Base-by-base conservation (phyloP, 352 stramenopile genomes). In the Phytophthora sp. region DNA sequence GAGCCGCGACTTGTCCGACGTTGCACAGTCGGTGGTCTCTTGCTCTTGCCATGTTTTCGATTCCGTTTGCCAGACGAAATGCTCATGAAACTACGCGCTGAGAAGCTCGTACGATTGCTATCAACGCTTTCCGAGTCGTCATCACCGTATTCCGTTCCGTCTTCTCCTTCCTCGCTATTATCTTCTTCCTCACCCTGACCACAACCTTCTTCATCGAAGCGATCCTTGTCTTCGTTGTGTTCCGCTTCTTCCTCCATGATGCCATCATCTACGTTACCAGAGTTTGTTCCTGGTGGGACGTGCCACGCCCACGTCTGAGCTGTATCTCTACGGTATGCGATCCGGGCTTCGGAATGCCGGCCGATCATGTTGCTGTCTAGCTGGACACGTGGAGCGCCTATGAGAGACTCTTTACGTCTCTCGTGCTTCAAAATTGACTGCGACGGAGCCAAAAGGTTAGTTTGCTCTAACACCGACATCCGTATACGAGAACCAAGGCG, bases 271-370 rank as follows among this genome's bases (percentile, higher is more conserved):
- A 49, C 50, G n/a, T 33, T 65, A 33, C 57, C 36, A 39, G 51
- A 38, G 36, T 50, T 54, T 8, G 61, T 8, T 3, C 38, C 49
- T 44, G 59, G 21, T 20, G 68, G 24, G 39, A 56, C 33, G 41
- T 76, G 46, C 81, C 81, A 90, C 9, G 67, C 68, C 81, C 81
- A 90, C 20, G 81, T 90, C 49, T 86, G 77, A 3, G 81, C 73
- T 4, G 81, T 81, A 31, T 73, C 53, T 8, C 73, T 69, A 13
- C 81, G 74, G 57, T 81, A 72, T 13, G 80, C 75, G 46, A 88
- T 76, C 4, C 81, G 77, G 11, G 77, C 71, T 53, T 83, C 80
- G 0, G 81, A 88, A 49, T 83, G 73, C 26, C 74, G 79, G 3
- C 79, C 81, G 16, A 86, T 73, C 12, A 61, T 73, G 7, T 38